Conservation (phyloP, 345 rosid species). For the Eucalyptus dawsonii region DNA sequence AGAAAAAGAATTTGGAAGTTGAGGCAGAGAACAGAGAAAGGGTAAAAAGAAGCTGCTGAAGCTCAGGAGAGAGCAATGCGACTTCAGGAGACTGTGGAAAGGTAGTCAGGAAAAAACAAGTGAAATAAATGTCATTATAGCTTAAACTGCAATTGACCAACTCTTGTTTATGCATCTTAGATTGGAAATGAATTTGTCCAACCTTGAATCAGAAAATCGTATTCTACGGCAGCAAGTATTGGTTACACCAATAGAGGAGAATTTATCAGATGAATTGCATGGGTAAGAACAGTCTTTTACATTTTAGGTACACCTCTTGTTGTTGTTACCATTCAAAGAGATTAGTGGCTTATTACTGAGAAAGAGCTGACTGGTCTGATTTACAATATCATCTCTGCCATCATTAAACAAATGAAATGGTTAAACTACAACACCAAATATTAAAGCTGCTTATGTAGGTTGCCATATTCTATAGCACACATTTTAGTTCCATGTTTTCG, state of each 20-base stretch:
- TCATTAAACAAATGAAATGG: not conserved
- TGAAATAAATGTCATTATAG: not conserved
- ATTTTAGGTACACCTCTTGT: not conserved
- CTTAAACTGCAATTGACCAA: not conserved
- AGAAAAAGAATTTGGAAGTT: conserved; percentile 18
- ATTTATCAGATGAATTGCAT: conserved; percentile 39
- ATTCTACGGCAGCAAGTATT: conserved; percentile 95
- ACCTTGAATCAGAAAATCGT: conserved; percentile 93
- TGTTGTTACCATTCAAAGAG: not conserved
- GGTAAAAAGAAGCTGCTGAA: conserved; percentile 34
- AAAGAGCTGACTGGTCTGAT: not conserved
- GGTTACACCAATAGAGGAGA: conserved; percentile 73
- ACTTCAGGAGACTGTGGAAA: conserved; percentile 33
- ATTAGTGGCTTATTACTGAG: not conserved
- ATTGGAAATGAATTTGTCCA: conserved; percentile 86
- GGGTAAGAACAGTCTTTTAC: conserved; percentile 24
- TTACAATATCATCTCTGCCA: not conserved
- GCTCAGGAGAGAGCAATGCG: conserved; percentile 27
- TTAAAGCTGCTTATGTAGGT: not conserved
- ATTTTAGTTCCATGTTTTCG: not conserved
- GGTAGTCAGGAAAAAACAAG: conserved; percentile 1
- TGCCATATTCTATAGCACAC: not conserved
- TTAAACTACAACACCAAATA: not conserved
- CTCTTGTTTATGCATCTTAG: conserved; percentile 20
- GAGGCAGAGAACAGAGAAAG: conserved; percentile 25